Percentiles rank a stretch among this genome's conserved stretches.
phyloP scores from a whole-genome alignment of 2,329 filamentous ascomycete species.

The Aspergillus bombycis region DNA sequence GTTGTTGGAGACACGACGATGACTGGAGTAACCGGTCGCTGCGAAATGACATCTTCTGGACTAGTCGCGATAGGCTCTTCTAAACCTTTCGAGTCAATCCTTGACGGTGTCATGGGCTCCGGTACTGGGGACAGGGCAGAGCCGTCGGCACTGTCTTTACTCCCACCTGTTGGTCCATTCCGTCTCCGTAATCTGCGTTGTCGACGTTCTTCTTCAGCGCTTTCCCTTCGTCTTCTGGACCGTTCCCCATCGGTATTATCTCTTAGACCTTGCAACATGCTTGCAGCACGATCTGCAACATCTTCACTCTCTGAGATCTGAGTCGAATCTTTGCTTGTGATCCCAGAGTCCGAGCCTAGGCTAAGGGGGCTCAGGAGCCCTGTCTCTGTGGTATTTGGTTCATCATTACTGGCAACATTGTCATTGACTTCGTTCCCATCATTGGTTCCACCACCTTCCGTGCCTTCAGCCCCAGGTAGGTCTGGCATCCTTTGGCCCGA shows the following conservation, averaged over 20 bases:
- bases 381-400: constrained; percentile 43
- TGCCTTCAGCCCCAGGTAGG: constrained; percentile 56
- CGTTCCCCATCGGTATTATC: constrained; percentile 59
- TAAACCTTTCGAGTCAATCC: constrained; percentile 23
- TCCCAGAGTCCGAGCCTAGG: constrained; percentile 37
- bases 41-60: constrained; percentile 23
- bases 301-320: constrained; percentile 64
- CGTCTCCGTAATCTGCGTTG: constrained; percentile 68
- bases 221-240: constrained; percentile 70
- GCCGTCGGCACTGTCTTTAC: constrained; percentile 42
- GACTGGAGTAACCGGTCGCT: constrained; percentile 32
- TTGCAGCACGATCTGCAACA: constrained; percentile 81
- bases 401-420: constrained; percentile 26
- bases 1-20: constrained; percentile 39
- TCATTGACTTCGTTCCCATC: constrained; percentile 42
- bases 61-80: constrained; percentile 29
- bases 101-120: constrained; percentile 36
- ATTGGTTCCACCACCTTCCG: constrained; percentile 57
- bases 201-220: constrained; percentile 76
- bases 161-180: constrained; percentile 50
- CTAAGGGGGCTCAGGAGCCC: constrained; percentile 56
- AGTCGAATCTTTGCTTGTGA: constrained; percentile 35
- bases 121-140: constrained; percentile 33
- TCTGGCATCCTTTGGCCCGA: constrained; percentile 89
- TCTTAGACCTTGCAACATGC: constrained; percentile 80